phyloP scores from a whole-genome alignment of 2,329 filamentous ascomycete species.

The Diaporthe vaccinii region DNA sequence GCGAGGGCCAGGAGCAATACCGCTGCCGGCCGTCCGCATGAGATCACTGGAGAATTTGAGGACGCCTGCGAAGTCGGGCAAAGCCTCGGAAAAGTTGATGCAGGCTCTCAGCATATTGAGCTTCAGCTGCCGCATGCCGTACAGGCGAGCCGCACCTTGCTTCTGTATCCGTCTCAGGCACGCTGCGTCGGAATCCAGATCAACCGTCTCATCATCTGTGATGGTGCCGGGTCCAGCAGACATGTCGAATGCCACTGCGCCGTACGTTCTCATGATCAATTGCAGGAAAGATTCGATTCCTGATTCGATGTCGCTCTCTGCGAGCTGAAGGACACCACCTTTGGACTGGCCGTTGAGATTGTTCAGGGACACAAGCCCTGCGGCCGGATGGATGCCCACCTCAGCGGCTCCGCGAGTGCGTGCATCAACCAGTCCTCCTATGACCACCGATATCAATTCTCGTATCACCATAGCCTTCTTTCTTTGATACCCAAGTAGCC shows the following conservation, averaged over 20 bases:
- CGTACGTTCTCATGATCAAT: constrained; percentile 73
- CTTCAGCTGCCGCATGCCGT: constrained; percentile 85
- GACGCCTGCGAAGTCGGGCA: constrained; percentile 93
- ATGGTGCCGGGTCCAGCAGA: constrained; percentile 46
- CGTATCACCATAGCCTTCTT: constrained; percentile 93
- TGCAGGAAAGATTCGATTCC: constrained; percentile 75
- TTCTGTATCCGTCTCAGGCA: constrained; percentile 70
- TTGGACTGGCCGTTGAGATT: constrained; percentile 63
- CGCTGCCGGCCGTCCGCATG: constrained; percentile 84
- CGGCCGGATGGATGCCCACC: constrained; percentile 93
- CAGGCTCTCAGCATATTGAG: constrained; percentile 90
- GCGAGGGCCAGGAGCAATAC: constrained; percentile 79
- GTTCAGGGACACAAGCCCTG: constrained; percentile 82
- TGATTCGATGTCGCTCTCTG: constrained; percentile 74
- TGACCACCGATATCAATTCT: constrained; percentile 85
- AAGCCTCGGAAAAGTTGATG: constrained; percentile 92
- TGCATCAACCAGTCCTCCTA: constrained; percentile 88
- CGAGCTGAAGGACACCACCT: constrained; percentile 70
- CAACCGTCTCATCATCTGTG: constrained; percentile 39
- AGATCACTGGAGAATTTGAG: constrained; percentile 88
- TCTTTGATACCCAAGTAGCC: constrained; percentile 81
- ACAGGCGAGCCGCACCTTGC: constrained; percentile 72
- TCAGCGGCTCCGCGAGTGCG: constrained; percentile 95
- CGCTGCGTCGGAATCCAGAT: constrained; percentile 64
- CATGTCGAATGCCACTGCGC: constrained; percentile 68